Evolutionary conservation across 2,329 filamentous ascomycete species (phyloP), one percentile per base, ranked within the genome.

Genomic region (Pseudogymnoascus sp.): DNA sequence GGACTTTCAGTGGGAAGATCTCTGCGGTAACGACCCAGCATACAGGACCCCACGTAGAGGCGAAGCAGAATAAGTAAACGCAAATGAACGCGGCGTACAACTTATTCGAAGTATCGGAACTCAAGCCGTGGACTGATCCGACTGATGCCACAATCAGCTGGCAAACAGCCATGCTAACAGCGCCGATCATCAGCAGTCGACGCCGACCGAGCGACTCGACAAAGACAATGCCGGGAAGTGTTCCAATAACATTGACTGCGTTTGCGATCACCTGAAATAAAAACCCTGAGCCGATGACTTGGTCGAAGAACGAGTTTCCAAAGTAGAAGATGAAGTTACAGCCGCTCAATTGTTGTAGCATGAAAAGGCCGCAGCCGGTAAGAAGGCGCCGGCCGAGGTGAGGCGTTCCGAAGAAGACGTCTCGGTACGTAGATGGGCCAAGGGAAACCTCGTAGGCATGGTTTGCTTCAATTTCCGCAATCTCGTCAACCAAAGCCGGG

Each of bases 311-410:
- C 3, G 83, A 84, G 1, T 88, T 90, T 64, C 88, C 87, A 75
- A 90, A 90, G 75, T 90, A 90, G 83, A 90, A 89, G 75, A 89
- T 89, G 68, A 89, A 91, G 74, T 90, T 90, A 74, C 89, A 85
- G 63, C 86, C 88, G 0, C 85, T 90, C 10, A 93, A 81, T 72
- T 93, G 90, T 73, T 95, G 90, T 6, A 93, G 83, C 76, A 89
- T 87, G 73, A 93, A 90, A 31, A 93, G 79, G 21, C 83, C 79
- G 71, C 88, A 92, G 43, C 90, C 90, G 6, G 90, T 92, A 48
- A 90, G 74, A 1, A 87, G 85, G 67, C 90, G 86, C 69, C 88
- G 88, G 64, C 87, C 86, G 0, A 90, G 80, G 67, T 86, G 84
- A 1, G 86, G 85, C 13, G 83, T 79, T 65, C 86, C 85, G 19